Conservation (phyloP, 2,329 filamentous ascomycete species). For the Endothia cerciana region DNA sequence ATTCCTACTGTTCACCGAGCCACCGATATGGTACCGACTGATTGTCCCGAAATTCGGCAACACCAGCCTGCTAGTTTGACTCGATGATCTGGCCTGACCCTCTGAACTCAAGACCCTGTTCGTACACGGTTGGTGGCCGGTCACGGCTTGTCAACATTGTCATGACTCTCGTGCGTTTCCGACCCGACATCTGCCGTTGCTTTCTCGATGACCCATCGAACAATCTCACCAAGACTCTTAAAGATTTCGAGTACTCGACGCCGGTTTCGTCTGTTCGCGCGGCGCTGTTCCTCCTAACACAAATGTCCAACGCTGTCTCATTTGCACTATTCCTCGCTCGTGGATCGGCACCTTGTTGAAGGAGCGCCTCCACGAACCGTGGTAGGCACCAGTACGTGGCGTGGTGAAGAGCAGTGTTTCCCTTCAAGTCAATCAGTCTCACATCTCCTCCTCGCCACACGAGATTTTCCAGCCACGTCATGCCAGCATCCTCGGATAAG, state of each 20-base stretch:
- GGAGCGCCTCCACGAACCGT: slow-evolving; percentile 8
- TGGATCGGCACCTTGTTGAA: not conserved
- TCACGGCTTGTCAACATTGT: not conserved
- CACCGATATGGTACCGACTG: not conserved
- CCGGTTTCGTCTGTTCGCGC: slow-evolving; percentile 5
- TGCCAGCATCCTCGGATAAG: slow-evolving; percentile 2
- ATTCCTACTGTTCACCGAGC: not conserved
- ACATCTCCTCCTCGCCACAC: slow-evolving; percentile 8
- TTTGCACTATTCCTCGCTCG: slow-evolving; percentile 2
- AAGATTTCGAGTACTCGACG: slow-evolving; percentile 4
- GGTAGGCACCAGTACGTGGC: slow-evolving; percentile 9
- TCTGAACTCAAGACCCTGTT: not conserved
- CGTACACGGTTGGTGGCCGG: not conserved
- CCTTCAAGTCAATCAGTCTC: slow-evolving; percentile 6
- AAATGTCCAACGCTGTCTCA: slow-evolving; percentile 7
- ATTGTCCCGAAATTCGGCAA: not conserved
- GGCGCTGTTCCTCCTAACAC: slow-evolving; percentile 5
- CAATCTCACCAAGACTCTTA: slow-evolving; percentile 4
- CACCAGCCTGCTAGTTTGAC: not conserved
- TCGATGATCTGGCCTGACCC: not conserved
- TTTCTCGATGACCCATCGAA: not conserved
- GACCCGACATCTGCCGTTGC: not conserved
- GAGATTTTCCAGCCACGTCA: slow-evolving; percentile 9
- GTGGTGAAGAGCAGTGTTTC: slow-evolving; percentile 11
- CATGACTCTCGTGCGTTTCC: not conserved